These are phyloP conservation scores for Hyphodiscus hymeniophilus DNA, from an alignment of 495 filamentous ascomycete species.

Conservation along the genomic window DNA sequence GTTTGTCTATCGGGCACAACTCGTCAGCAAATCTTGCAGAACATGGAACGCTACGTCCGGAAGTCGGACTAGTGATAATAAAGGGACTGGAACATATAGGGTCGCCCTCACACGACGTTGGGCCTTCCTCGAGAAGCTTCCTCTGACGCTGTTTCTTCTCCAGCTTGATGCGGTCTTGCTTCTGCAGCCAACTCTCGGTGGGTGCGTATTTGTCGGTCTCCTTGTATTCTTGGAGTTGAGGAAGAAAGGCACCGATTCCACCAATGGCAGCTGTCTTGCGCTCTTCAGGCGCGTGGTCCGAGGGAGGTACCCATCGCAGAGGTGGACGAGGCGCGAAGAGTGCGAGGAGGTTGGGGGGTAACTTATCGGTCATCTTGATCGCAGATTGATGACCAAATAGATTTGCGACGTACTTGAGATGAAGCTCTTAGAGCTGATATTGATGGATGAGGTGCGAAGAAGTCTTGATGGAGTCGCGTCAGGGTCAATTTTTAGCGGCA, in stretches of 20 bases:
- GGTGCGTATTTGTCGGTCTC: conserved; percentile 67
- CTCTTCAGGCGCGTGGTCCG: conserved; percentile 76
- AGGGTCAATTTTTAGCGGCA: neutral
- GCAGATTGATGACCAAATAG: neutral
- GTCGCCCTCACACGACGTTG: conserved; percentile 55
- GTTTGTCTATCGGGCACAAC: conserved; percentile 46
- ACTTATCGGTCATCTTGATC: conserved; percentile 79
- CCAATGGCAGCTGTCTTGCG: conserved; percentile 62
- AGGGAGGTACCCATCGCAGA: conserved; percentile 78
- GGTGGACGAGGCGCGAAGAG: conserved; percentile 92
- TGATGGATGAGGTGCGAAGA: conserved; percentile 1
- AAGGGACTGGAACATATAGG: conserved; percentile 18
- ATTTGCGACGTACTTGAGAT: neutral
- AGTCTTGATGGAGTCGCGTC: conserved; percentile 7
- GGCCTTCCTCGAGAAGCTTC: conserved; percentile 55
- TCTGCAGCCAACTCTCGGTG: conserved; percentile 88
- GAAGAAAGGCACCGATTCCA: conserved; percentile 67
- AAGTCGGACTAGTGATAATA: conserved; percentile 16
- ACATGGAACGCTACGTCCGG: conserved; percentile 7
- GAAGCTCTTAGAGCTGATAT: conserved; percentile 12
- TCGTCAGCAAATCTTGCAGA: conserved; percentile 9
- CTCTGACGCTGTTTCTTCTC: conserved; percentile 66
- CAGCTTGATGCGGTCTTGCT: conserved; percentile 64
- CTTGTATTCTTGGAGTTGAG: conserved; percentile 59
- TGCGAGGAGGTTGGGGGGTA: conserved; percentile 83